Conservation (phyloP, 2,329 filamentous ascomycete species). For the Sclerotiophoma versabilis region DNA sequence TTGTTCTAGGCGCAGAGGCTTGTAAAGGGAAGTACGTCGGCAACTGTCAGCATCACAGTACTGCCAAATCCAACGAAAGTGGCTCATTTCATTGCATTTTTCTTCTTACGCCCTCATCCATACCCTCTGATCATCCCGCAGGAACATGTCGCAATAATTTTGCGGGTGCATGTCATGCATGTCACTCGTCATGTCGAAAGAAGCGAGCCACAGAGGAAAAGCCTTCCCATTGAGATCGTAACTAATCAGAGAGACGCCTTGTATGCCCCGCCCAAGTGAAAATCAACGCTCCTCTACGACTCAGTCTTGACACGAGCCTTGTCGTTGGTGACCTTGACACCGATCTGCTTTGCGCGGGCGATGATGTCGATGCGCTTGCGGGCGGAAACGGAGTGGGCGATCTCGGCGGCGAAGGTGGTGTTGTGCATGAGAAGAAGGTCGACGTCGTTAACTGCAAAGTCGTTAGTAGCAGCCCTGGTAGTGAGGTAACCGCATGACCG, state of each 20-base stretch:
- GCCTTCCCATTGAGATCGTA: slow-evolving; percentile 47
- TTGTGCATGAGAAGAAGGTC: slow-evolving; percentile 99
- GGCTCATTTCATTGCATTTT: slow-evolving; percentile 42
- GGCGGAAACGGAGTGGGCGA: slow-evolving; percentile 96
- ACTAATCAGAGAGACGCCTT: slow-evolving; percentile 50
- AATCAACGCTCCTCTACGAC: slow-evolving; percentile 59
- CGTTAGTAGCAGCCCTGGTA: slow-evolving; percentile 27
- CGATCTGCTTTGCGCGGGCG: slow-evolving; percentile 94
- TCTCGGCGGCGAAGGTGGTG: slow-evolving; percentile 98
- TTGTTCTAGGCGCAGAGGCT: too few relatives aligned
- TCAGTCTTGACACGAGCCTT: slow-evolving; percentile 99
- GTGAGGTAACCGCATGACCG: slow-evolving; percentile 7
- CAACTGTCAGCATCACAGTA: slow-evolving; percentile 5
- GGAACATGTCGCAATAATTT: slow-evolving; percentile 35
- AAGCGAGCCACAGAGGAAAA: slow-evolving; percentile 38
- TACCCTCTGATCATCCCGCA: slow-evolving; percentile 26
- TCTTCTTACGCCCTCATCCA: slow-evolving; percentile 30
- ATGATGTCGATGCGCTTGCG: slow-evolving; percentile 99
- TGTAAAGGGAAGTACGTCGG: too few relatives aligned
- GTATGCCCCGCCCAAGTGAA: slow-evolving; percentile 45
- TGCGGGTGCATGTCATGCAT: slow-evolving; percentile 38
- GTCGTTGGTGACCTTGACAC: slow-evolving; percentile 99
- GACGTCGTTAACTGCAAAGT: slow-evolving; percentile 72
- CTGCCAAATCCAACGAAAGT: slow-evolving; percentile 14
- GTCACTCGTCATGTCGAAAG: slow-evolving; percentile 26